Evolutionary conservation across 2,329 filamentous ascomycete species (phyloP).

Genomic region (Tolypocladium endophyticum): DNA sequence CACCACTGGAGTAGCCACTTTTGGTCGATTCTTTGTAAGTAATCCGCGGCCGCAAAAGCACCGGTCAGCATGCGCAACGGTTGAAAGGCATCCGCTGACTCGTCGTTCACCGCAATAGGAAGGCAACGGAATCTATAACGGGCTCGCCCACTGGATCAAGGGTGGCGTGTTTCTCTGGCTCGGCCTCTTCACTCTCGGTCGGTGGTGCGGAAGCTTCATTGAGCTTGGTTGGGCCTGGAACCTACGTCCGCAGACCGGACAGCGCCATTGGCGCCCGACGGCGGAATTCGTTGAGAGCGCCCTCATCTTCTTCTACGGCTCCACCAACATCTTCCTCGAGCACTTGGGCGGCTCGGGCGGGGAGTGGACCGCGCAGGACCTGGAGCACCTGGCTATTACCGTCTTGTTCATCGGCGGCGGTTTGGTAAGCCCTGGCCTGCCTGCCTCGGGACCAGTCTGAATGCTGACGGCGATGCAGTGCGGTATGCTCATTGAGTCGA

Average conservation of each 20-base stretch:
- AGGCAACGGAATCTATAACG: slow-evolving; percentile 61
- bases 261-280: slow-evolving; percentile 59
- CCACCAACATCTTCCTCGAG: slow-evolving; percentile 86
- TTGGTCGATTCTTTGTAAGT: slow-evolving; percentile 75
- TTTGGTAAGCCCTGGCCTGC: slow-evolving; percentile 46
- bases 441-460: no score
- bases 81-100: slow-evolving; percentile 1
- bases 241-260: slow-evolving; percentile 49
- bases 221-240: slow-evolving; percentile 97
- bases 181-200: slow-evolving; percentile 73
- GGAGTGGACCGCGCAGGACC: slow-evolving; percentile 65
- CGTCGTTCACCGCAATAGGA: slow-evolving; percentile 39
- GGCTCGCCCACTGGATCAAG: slow-evolving; percentile 88
- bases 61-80: background rate
- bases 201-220: slow-evolving; percentile 83
- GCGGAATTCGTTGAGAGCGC: slow-evolving; percentile 86
- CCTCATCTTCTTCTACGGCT: slow-evolving; percentile 82
- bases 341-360: slow-evolving; percentile 66
- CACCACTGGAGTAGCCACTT: slow-evolving; percentile 62
- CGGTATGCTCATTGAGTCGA: slow-evolving; percentile 79
- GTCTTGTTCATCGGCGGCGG: slow-evolving; percentile 91
- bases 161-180: slow-evolving; percentile 94
- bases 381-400: slow-evolving; percentile 89
- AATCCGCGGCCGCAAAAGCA: background rate
- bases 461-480: slow-evolving; percentile 29